Evolutionary conservation across 192 early-diverging fungal genomes (phyloP), one percentile per base, ranked within the genome.

Genomic region (Glomus cerebriforme): DNA sequence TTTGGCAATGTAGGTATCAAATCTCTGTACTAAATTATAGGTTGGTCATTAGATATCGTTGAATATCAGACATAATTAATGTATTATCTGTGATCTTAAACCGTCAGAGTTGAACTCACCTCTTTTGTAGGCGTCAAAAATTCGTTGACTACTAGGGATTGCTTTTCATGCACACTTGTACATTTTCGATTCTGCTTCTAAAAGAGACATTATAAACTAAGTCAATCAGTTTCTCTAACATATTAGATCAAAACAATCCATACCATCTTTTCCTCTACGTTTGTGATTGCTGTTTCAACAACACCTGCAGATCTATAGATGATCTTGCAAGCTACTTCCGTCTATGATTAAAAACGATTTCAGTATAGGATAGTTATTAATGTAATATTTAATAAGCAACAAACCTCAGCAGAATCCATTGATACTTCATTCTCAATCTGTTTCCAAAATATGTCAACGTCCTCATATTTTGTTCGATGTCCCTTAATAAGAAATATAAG

Each of bases 151-250:
- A 19, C 6, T 54, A 1, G 19, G 49, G 22, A 54, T 54, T 3
- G 49, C 19, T 54, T 5, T 54, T 13, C 12, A 47, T 47, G 32
- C 32, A 31, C 31, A 66, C 32, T 22, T 66, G 64, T 8, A 37
- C 19, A 32, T 22, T 66, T 66, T 32, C 64, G 13, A 34, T 66
- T 66, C 32, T 66, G 64, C 17, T 66, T 66, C 64, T 66, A 66
- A 1, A 35, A 35, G 34, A 5, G 34, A 35, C 2, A 35, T 5
- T 3, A 3, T 35, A 35, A 5, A 35, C 2, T 35, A 35, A 35
- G 34, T 5, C 34, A 5, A 35, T 35, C 34, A 35, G 5, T 35
- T 35, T 35, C 34, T 35, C 34, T 35, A 35, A 35, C 34, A 35
- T 35, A 35, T 35, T 35, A 35, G 34, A 35, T 35, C 34, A 35